Conservation (phyloP, 441 rosid species). For the Gossypium trilobum region DNA sequence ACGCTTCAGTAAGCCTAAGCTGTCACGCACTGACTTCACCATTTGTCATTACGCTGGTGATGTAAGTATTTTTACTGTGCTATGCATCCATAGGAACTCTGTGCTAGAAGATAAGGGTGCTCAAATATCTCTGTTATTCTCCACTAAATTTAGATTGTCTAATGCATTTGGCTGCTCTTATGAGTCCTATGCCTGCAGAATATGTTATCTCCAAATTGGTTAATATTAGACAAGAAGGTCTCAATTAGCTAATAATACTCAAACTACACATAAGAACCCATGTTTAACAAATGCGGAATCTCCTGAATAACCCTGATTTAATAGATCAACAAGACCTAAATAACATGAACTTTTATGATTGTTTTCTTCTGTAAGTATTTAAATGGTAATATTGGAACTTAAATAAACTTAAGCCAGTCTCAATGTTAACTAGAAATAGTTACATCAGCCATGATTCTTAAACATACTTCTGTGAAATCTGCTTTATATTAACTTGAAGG, state of each 20-base stretch:
- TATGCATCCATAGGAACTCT: neutral
- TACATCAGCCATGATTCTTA: neutral
- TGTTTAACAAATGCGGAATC: neutral
- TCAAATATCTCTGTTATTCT: neutral
- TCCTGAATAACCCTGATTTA: neutral
- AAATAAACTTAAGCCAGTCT: neutral
- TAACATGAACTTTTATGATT: neutral
- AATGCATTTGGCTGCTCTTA: neutral
- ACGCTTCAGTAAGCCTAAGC: conserved; percentile 89
- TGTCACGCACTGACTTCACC: conserved; percentile 82
- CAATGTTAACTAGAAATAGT: conserved; percentile 4
- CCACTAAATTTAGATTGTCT: neutral
- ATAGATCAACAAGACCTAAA: neutral
- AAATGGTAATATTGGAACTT: neutral
- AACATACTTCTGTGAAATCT: conserved; percentile 7
- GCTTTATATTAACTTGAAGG: neutral
- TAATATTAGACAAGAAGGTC: neutral
- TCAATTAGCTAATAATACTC: neutral
- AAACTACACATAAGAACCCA: neutral
- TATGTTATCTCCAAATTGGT: neutral
- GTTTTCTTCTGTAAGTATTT: neutral
- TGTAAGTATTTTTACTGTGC: conserved; percentile 42
- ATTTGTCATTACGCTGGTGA: conserved; percentile 94
- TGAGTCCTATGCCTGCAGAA: neutral
- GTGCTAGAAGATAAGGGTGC: neutral